Evolutionary conservation across 2,329 filamentous ascomycete genomes (phyloP), one percentile per base, ranked within the genome.

Genomic region (Mariannaea sp.): DNA sequence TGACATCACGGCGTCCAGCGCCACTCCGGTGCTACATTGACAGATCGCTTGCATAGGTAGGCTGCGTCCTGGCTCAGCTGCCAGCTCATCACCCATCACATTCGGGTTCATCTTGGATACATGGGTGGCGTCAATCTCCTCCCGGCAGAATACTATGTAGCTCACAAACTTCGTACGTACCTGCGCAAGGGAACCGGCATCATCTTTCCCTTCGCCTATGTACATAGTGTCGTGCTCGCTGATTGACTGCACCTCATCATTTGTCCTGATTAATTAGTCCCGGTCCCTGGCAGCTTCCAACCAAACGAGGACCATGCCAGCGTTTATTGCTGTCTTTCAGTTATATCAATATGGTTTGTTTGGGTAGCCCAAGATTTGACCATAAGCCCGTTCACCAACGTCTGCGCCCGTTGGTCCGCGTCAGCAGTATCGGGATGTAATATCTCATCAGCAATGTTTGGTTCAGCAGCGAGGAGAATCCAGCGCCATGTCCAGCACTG

Each of bases 281-380:
- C 32, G 13, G 12, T 6, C 12, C 17, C 35, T 13, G 17, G 12
- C 35, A 39, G 19, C 20, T 41, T 27, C 49, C 56, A 33, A 24
- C 49, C 56, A 64, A 54, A 45, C 33, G 41, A 13, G 35, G 20
- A 49, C 49, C 44, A 54, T 62, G 43, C 52, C 55, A 57, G 38
- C 29, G 26, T n/a, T n/a, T n/a, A n/a, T n/a, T n/a, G n/a, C n/a
- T n/a, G n/a, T n/a, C n/a, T n/a, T n/a, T n/a, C n/a, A n/a, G n/a
- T n/a, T n/a, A n/a, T n/a, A n/a, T n/a, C n/a, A n/a, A n/a, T n/a
- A n/a, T n/a, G n/a, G n/a, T n/a, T n/a, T n/a, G n/a, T n/a, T n/a
- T n/a, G n/a, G n/a, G n/a, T n/a, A n/a, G n/a, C n/a, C n/a, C n/a
- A n/a, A n/a, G n/a, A n/a, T n/a, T n/a, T n/a, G n/a, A n/a, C n/a